These are phyloP conservation scores for Colletotrichum tamarilloi DNA, from an alignment of 2,329 filamentous ascomycete genomes.

Conservation along the genomic window DNA sequence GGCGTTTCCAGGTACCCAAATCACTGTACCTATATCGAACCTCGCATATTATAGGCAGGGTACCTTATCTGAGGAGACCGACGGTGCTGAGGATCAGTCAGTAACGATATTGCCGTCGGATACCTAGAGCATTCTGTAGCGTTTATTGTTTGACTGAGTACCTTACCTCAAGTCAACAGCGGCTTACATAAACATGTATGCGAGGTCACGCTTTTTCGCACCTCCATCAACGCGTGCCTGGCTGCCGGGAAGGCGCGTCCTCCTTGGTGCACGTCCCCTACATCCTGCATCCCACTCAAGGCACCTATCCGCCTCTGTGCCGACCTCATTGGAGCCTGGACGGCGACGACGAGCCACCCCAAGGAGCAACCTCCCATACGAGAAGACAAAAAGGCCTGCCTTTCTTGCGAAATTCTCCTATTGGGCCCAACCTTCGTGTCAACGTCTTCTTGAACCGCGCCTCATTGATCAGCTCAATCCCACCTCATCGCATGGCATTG, in stretches of 20 bases:
- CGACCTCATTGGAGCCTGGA: constrained; percentile 7
- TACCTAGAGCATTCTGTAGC: not conserved
- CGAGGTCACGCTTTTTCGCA: constrained; percentile 25
- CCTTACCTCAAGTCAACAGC: not conserved
- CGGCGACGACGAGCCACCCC: not conserved
- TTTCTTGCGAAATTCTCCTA: not conserved
- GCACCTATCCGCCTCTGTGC: not conserved
- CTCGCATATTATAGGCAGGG: not conserved
- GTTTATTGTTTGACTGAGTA: not conserved
- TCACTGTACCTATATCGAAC: not conserved
- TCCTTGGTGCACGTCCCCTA: not conserved
- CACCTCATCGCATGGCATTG: constrained; percentile 3
- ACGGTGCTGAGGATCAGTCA: not conserved
- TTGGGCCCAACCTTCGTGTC: not conserved
- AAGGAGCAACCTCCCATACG: not conserved
- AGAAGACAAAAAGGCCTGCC: not conserved
- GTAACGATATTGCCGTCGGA: not conserved
- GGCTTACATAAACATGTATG: not conserved
- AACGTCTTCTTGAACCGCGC: not conserved
- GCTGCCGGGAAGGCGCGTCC: not conserved
- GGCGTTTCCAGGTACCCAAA: not conserved
- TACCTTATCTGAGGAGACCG: not conserved
- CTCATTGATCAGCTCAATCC: not conserved
- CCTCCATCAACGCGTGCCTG: constrained; percentile 3
- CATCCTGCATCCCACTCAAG: not conserved